Base-by-base conservation (phyloP, 2,329 filamentous ascomycete genomes). In the Colletotrichum lentis region DNA sequence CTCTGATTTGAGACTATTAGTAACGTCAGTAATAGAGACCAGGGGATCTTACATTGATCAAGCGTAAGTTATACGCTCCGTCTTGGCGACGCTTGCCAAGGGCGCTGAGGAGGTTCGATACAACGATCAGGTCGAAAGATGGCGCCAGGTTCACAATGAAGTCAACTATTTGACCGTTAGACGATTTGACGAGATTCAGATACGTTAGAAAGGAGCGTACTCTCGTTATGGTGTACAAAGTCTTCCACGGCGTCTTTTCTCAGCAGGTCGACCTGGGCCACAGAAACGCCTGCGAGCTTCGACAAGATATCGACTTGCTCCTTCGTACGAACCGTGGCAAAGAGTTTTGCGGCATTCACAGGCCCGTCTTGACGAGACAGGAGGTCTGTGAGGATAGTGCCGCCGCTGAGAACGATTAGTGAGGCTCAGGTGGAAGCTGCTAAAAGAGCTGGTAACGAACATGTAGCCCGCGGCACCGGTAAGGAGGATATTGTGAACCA, bases 81-180 rank as follows among this genome's bases (percentile, higher is more conserved):
- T 8, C 41, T n/a, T n/a, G 41, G 16, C 41, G 41, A 5, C 41
- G 41, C 41, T 44, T 44, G 20, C 76, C 76, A 5, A 81, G 74
- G 12, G 75, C 79, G 12, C 71, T 73, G 46, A 81, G 72, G 5
- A 81, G 64, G 63, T 76, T 70, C 4, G 73, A 63, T 16, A 71
- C 66, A 18, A 77, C 59, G 4, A 31, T 47, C 12, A 73, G 67
- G 10, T 77, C 73, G 22, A 77, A 44, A 44, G 41, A 44, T 70
- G 18, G 75, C 74, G 57, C 76, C 76, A 11, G 78, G 57, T 81
- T 76, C 16, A 81, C 63, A 35, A 80, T 70, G 18, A 81, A 74
- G 57, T 78, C 71, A 50, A 81, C 78, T 80, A n/a, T 1, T 44
- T n/a, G 5, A n/a, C 16, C 1, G n/a, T n/a, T 20, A 37, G 18